Base-by-base conservation (phyloP, 208 protist species). In the Acanthamoeba culbertsoni region DNA sequence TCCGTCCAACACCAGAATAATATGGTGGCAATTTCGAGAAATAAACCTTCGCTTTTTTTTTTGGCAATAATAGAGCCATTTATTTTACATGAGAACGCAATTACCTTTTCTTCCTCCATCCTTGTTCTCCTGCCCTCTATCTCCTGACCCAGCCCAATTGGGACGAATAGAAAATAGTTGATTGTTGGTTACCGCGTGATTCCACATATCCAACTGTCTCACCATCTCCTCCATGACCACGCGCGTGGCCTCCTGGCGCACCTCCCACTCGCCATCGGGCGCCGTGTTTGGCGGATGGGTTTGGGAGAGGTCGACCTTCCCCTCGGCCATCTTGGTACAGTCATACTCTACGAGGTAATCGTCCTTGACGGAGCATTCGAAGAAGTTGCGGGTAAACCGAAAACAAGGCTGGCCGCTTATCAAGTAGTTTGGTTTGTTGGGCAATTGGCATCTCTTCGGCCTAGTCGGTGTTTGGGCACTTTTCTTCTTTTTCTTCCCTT, bases 361-460 rank as follows among this genome's bases (percentile, higher is more conserved):
- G 48, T 45, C 51, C 35, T 45, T 86, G 48, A 89, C 35, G 26
- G 53, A 89, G 71, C 42, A 82, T 26, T 82, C 71, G 79, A 89
- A 89, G 48, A 89, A 89, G 53, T 57, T 63, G 10, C 28, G 45
- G 6, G 5, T 12, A n/a, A 86, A 86, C 4, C 5, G 8, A 42
- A 86, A 57, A 42, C 37, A 28, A 82, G 12, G 16, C 45, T 86
- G 37, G 37, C 65, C 65, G n/a, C n/a, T n/a, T n/a, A n/a, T n/a
- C n/a, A n/a, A n/a, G n/a, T n/a, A n/a, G n/a, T n/a, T n/a, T n/a
- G n/a, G n/a, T n/a, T n/a, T n/a, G n/a, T n/a, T n/a, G n/a, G n/a
- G n/a, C n/a, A n/a, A n/a, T n/a, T n/a, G n/a, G n/a, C n/a, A n/a
- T n/a, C 4, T 75, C 65, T 2, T 37, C 37, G 31, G 3, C 26